phyloP scores from a whole-genome alignment of 257 asterid species.

The Capsicum rhomboideum region DNA sequence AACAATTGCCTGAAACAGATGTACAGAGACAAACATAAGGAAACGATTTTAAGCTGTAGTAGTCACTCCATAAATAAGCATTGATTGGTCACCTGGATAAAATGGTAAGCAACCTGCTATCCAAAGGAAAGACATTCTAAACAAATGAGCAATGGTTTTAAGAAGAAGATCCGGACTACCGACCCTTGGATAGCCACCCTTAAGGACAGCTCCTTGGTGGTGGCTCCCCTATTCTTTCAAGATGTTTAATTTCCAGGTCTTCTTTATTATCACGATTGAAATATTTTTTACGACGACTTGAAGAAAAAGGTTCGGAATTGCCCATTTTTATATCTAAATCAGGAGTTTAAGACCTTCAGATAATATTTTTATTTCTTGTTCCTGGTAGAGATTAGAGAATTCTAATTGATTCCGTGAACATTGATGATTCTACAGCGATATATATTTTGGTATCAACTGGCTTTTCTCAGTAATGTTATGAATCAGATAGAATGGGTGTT shows the following conservation, averaged over 20 bases:
- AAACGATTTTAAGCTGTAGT: neutral
- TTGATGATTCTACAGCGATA: neutral
- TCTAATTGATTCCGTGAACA: neutral
- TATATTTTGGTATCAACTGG: neutral
- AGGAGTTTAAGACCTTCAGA: neutral
- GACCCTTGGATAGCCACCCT: neutral
- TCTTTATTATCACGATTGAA: neutral
- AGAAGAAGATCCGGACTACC: neutral
- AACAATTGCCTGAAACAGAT: conserved; percentile 53
- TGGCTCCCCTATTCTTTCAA: neutral
- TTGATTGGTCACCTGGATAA: neutral
- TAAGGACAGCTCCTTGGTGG: neutral
- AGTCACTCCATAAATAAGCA: neutral
- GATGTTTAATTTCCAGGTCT: neutral
- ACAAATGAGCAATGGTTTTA: neutral
- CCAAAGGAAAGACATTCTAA: neutral
- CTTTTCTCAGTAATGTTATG: neutral
- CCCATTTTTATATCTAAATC: neutral
- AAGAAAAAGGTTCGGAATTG: neutral
- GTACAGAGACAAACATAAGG: neutral
- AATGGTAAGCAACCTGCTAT: neutral
- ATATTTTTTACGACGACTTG: neutral
- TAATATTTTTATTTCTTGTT: neutral
- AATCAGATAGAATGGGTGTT: neutral
- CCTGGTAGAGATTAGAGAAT: neutral